phyloP scores from a whole-genome alignment of 2,329 filamentous ascomycete species.

The Chaetomium sp. region DNA sequence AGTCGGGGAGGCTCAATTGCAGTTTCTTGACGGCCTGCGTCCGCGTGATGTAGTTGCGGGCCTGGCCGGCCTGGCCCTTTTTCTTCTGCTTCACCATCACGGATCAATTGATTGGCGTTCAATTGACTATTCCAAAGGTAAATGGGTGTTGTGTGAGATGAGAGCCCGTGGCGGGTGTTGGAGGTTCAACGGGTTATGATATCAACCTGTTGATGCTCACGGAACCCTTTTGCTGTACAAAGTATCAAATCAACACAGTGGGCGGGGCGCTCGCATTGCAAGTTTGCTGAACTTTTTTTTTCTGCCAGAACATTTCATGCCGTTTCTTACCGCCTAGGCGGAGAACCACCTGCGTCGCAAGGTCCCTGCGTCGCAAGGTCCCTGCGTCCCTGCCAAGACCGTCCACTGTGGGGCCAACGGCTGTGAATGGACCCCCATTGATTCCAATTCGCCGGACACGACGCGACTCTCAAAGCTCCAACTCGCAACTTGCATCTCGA shows the following conservation, averaged over 20 bases:
- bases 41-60: slow-evolving; percentile 97
- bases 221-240: too few species aligned
- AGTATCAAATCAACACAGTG: too few species aligned
- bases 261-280: too few species aligned
- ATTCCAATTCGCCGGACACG: slow-evolving; percentile 9
- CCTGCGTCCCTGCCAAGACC: slow-evolving; percentile 3
- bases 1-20: slow-evolving; percentile 93
- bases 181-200: neutral
- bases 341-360: slow-evolving; percentile 18
- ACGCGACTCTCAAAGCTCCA: neutral
- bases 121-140: neutral
- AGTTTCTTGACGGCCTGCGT: slow-evolving; percentile 97
- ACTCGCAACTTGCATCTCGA: slow-evolving; percentile 4
- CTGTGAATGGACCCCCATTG: neutral
- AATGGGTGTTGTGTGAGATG: neutral
- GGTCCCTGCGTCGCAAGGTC: too few species aligned
- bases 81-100: slow-evolving; percentile 76
- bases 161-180: slow-evolving; percentile 17
- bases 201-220: too few species aligned
- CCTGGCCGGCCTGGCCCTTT: slow-evolving; percentile 85
- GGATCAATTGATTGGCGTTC: neutral
- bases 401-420: neutral
- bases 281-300: slow-evolving; percentile 18
- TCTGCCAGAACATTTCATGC: slow-evolving; percentile 25
- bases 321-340: slow-evolving; percentile 19